These are phyloP conservation scores for Pulveroboletus sp. DNA, from an alignment of 768 basidiomycete genomes.

Conservation along the genomic window DNA sequence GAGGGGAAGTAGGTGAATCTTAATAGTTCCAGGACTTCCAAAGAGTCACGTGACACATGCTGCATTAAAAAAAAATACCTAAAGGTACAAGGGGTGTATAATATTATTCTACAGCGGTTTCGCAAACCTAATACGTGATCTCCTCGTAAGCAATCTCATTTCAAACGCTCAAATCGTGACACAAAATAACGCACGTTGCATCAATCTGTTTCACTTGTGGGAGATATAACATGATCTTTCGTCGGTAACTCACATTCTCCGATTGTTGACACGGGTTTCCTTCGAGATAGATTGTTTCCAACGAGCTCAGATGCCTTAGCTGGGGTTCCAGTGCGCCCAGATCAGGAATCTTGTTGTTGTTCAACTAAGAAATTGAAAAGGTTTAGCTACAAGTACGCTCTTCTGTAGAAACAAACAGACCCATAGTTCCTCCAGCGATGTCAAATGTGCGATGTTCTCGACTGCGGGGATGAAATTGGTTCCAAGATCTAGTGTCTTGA, in stretches of 20 bases:
- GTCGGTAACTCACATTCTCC: slow-evolving; percentile 75
- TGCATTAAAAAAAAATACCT: too few relatives aligned
- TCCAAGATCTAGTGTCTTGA: slow-evolving; percentile 85
- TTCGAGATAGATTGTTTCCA: slow-evolving; percentile 93
- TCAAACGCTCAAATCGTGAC: background rate
- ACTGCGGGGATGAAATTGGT: slow-evolving; percentile 78
- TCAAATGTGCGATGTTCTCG: slow-evolving; percentile 80
- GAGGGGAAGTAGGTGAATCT: too few relatives aligned
- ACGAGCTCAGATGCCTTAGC: slow-evolving; percentile 53
- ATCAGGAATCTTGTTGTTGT: slow-evolving; percentile 79
- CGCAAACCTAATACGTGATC: slow-evolving; percentile 26
- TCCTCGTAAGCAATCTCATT: slow-evolving; percentile 1
- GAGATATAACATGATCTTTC: slow-evolving; percentile 85
- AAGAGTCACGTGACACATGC: too few relatives aligned
- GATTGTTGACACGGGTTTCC: slow-evolving; percentile 86
- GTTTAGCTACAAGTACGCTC: background rate
- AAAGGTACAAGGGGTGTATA: slow-evolving; percentile 56
- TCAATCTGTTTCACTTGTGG: slow-evolving; percentile 94
- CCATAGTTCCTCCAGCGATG: slow-evolving; percentile 89
- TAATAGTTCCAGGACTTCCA: too few relatives aligned
- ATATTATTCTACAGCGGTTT: slow-evolving; percentile 81
- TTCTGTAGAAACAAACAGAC: slow-evolving; percentile 35
- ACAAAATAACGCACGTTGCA: slow-evolving; percentile 72
- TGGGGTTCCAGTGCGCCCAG: slow-evolving; percentile 66
- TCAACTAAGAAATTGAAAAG: slow-evolving; percentile 60